Percentiles rank a stretch among this genome's conserved stretches.
phyloP scores from a whole-genome alignment of 2,329 filamentous ascomycete genomes.

The Colletotrichum costaricense region DNA sequence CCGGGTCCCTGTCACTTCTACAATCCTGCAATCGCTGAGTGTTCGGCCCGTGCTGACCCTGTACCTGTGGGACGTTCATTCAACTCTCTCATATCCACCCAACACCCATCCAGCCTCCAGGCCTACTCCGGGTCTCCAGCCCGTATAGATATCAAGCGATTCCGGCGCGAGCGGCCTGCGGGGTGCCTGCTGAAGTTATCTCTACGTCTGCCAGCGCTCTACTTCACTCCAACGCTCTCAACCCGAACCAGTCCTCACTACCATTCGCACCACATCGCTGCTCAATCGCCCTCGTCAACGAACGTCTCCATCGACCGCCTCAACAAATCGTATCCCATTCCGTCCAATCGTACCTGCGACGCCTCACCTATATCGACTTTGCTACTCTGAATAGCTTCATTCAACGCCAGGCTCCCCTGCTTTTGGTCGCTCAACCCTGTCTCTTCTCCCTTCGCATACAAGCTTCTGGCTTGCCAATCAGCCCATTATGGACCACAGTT shows the following conservation, averaged over 20 bases:
- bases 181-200: neutral
- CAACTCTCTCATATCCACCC: neutral
- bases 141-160: constrained; percentile 12
- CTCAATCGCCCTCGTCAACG: neutral
- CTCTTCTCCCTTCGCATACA: neutral
- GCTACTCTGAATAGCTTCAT: neutral
- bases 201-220: neutral
- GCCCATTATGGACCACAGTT: constrained; percentile 40
- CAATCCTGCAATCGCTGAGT: neutral
- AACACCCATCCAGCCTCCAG: neutral
- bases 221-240: neutral
- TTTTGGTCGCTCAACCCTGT: neutral
- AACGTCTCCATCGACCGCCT: neutral
- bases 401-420: neutral
- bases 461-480: neutral
- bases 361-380: neutral
- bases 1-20: neutral
- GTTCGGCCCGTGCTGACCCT: neutral
- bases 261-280: neutral
- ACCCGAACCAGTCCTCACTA: neutral
- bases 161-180: neutral
- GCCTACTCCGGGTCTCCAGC: neutral
- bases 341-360: neutral
- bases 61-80: neutral
- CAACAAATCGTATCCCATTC: neutral